Evolutionary conservation across 1,139 yeast genomes (phyloP).

Genomic region (Citeromyces siamensis): DNA sequence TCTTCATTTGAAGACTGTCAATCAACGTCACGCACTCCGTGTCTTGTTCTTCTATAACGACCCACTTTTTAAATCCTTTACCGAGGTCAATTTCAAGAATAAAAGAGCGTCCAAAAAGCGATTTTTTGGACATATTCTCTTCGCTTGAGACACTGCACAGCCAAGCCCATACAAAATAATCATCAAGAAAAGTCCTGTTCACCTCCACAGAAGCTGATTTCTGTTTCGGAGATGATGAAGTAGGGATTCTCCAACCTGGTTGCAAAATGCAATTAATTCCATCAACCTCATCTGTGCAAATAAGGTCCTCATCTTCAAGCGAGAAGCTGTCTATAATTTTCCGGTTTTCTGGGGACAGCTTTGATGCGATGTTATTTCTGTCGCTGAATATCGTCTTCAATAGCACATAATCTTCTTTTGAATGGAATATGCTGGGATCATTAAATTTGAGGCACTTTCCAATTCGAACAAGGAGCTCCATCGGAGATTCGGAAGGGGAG

Average conservation of each 20-base stretch:
- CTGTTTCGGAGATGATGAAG: conserved; percentile 6
- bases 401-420: conserved; percentile 70
- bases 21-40: conserved; percentile 13
- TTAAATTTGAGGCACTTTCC: conserved; percentile 59
- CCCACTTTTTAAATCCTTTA: conserved; percentile 72
- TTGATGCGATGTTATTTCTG: conserved; percentile 39
- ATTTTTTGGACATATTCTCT: conserved; percentile 52
- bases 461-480: conserved; percentile 45
- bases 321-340: conserved; percentile 52
- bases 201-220: conserved; percentile 35
- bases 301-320: conserved; percentile 17
- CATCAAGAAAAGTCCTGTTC: conserved; percentile 63
- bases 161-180: conserved; percentile 91
- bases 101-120: conserved; percentile 67
- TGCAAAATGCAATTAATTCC: conserved; percentile 9
- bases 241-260: conserved; percentile 21
- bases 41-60: conserved; percentile 61
- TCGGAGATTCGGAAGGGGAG: conserved; percentile 43
- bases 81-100: conserved; percentile 41
- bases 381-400: conserved; percentile 63
- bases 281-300: conserved; percentile 11
- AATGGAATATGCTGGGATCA: conserved; percentile 54
- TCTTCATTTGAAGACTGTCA: not conserved
- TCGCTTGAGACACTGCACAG: conserved; percentile 66
- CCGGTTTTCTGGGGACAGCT: conserved; percentile 64